Evolutionary conservation across 352 stramenopile genomes (phyloP), one percentile per base, ranked within the genome.

Genomic region (Phytophthora pistaciae): DNA sequence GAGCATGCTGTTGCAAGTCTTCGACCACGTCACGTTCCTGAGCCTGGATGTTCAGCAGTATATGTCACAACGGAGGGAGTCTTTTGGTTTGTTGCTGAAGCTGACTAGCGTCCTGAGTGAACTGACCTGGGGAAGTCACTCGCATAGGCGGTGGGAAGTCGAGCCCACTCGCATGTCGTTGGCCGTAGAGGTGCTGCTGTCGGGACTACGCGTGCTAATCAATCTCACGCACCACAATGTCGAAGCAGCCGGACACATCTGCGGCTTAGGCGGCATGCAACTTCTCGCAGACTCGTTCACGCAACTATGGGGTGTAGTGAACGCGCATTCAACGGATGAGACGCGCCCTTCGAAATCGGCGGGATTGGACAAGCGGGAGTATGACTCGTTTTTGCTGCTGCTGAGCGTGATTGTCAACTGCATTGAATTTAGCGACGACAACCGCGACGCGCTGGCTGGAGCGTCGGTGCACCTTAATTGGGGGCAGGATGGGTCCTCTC

Each of bases 211-310:
- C 13, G 82, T 94, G 20, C 40, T 94, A 14, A 89, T 94, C 70
- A 96, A 96, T 60, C 76, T 96, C 20, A 93, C 88, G 1, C 88
- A 96, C 46, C 85, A 92, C 61, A 93, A 90, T 20, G 53, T 70
- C 27, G 74, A 80, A 7, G 85, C 85, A 56, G 79, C 82, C 20
- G 56, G 10, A 0, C 75, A 91, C 21, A 66, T 96, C 8, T 48
- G 77, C 18, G 44, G 40, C 2, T 53, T 84, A 5, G 49, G 68
- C 13, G 87, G 88, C 0, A 92, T 83, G 56, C 52, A 70, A 3
- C 64, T 82, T 10, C 55, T 94, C 16, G 79, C 88, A 49, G 36
- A 60, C 7, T 67, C 73, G 1, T 94, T 94, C 60, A 85, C 58
- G 5, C 60, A 62, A 16, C 27, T 91, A 3, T 81, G 71, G 72